phyloP scores from a whole-genome alignment of 2,329 filamentous ascomycete genomes.

The Massarina eburnea region DNA sequence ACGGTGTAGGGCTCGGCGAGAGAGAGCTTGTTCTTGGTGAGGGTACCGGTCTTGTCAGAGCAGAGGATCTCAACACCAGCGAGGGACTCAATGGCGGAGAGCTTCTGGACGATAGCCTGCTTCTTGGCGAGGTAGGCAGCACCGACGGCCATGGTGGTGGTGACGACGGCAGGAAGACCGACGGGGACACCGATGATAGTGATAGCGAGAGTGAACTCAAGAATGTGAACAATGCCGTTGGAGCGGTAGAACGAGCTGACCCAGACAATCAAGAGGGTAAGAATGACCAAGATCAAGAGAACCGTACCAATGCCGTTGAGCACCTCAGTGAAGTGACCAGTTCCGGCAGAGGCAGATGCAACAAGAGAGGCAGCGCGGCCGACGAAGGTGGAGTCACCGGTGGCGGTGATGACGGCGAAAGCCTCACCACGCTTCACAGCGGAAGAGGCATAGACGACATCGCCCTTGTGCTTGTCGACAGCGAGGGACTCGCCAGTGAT shows the following conservation, averaged over 20 bases:
- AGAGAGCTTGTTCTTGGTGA: conserved; percentile 93
- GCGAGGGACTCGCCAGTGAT: conserved; percentile 91
- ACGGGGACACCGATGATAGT: conserved; percentile 92
- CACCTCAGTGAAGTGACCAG: conserved; percentile 88
- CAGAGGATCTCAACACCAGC: conserved; percentile 92
- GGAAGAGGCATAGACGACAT: conserved; percentile 82
- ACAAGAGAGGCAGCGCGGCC: conserved; percentile 86
- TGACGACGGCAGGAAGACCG: conserved; percentile 89
- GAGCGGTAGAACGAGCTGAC: conserved; percentile 85
- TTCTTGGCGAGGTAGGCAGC: conserved; percentile 89
- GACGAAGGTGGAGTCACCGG: conserved; percentile 88
- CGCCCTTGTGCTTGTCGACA: conserved; percentile 82
- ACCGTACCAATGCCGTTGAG: conserved; percentile 83
- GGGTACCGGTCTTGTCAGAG: conserved; percentile 90
- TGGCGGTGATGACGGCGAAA: conserved; percentile 78
- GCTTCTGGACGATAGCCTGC: conserved; percentile 90
- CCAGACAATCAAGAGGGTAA: conserved; percentile 83
- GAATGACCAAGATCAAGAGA: conserved; percentile 76
- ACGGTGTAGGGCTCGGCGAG: conserved; percentile 83
- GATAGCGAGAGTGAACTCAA: conserved; percentile 83
- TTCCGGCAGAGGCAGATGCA: conserved; percentile 70
- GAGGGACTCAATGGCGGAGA: conserved; percentile 87
- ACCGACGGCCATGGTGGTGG: conserved; percentile 93
- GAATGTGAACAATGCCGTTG: conserved; percentile 75
- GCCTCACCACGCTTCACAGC: conserved; percentile 89